Base-by-base conservation (phyloP, 768 basidiomycete species). In the Nevesoporus exiguus region DNA sequence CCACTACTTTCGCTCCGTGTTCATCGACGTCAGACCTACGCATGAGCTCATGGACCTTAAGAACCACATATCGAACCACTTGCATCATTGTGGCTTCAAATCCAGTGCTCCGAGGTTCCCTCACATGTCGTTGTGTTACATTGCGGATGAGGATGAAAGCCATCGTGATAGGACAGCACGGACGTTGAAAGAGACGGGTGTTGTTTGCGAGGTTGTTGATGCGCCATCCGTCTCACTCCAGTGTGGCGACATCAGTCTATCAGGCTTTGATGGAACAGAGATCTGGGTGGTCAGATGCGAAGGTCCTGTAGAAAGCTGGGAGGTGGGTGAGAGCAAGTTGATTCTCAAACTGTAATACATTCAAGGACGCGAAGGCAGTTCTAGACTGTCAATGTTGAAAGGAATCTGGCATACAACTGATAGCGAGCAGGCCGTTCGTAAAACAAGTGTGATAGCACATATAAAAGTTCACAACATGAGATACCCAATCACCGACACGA, bases 81-180 rank as follows among this genome's bases (percentile, higher is more conserved):
- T 78, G n/a, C 61, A 56, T 40, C 48, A 37, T 21, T 65, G 77
- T 22, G 65, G 66, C 5, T 54, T 78, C 8, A 70, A 77, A 22
- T 75, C 79, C 2, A 61, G 62, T 3, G 82, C 86, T 1, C 85
- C 86, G 0, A 68, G 73, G 33, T 86, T 81, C 57, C 85, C 88
- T 7, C 90, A 92, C 66, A 57, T 90, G 57, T 91, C 90, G 33
- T 60, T 92, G 54, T 84, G 80, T 62, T 92, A 92, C 64, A 83
- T 90, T 55, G 75, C 74, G 25, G 82, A 90, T 54, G 74, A 76
- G n/a, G 88, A 90, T 57, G 77, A 77, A 4, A 63, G 11, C 19
- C 79, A 85, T 67, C 80, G 88, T 41, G 70, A 73, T 21, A 74
- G 64, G 56, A 79, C 78, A 39, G 74, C 77, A 36, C 68, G 74